Conservation (phyloP, 768 basidiomycete genomes). For the Dioszegia aurantiaca region DNA sequence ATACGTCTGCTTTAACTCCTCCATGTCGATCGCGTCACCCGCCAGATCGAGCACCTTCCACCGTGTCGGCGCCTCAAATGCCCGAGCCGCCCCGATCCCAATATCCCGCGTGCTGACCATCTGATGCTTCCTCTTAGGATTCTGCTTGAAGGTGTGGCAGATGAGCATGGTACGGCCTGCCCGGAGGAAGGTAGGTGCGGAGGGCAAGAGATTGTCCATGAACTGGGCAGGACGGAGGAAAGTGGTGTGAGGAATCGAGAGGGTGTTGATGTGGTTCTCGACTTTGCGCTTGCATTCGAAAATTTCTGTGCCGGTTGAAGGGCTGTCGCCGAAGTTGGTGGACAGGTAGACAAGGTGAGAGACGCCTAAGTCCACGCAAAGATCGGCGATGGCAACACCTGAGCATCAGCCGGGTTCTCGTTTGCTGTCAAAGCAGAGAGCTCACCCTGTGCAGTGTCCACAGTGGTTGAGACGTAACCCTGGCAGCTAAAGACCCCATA, state of each 20-base stretch:
- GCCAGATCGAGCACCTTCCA: slow-evolving; percentile 23
- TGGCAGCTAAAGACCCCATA: slow-evolving; percentile 31
- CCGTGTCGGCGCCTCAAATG: slow-evolving; percentile 18
- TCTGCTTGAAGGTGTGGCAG: slow-evolving; percentile 16
- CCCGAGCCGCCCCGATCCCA: slow-evolving; percentile 20
- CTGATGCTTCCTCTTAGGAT: slow-evolving; percentile 28
- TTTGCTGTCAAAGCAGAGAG: not conserved
- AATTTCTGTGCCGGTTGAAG: slow-evolving; percentile 13
- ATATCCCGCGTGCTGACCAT: slow-evolving; percentile 26
- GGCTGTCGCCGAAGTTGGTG: slow-evolving; percentile 20
- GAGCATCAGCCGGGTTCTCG: not conserved
- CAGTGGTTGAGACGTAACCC: slow-evolving; percentile 24
- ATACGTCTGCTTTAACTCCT: slow-evolving; percentile 20
- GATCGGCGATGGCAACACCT: slow-evolving; percentile 30
- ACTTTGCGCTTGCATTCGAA: slow-evolving; percentile 30
- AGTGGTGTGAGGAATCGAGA: slow-evolving; percentile 16
- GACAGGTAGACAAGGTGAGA: slow-evolving; percentile 32
- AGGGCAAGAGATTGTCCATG: slow-evolving; percentile 29
- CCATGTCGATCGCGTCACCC: slow-evolving; percentile 20
- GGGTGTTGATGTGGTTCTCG: slow-evolving; percentile 26
- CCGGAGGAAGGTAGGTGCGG: slow-evolving; percentile 15
- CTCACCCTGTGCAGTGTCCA: slow-evolving; percentile 27
- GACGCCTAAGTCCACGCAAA: slow-evolving; percentile 21
- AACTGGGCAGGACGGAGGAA: slow-evolving; percentile 34
- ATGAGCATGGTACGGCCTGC: slow-evolving; percentile 23